Conservation (phyloP, 2,329 filamentous ascomycete species). For the Fusarium globosum region DNA sequence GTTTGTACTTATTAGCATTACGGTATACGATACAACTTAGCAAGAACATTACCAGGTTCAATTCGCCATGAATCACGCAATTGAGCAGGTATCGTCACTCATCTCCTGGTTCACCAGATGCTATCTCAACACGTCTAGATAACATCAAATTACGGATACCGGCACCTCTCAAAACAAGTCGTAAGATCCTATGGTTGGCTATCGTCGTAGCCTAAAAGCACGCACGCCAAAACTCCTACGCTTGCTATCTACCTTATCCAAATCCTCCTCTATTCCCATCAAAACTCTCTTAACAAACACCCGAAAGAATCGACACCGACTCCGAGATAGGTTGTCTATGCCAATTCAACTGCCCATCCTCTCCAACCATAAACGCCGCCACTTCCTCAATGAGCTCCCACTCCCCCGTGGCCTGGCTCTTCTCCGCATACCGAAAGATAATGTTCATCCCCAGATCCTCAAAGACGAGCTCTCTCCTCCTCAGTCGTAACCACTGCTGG, state of each 20-base stretch:
- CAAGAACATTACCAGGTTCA: fast-evolving
- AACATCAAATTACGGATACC: neutral
- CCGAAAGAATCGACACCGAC: constrained; percentile 43
- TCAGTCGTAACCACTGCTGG: constrained; percentile 55
- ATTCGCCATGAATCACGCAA: fast-evolving
- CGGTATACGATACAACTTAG: fast-evolving
- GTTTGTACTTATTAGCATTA: fast-evolving
- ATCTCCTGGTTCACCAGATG: no score
- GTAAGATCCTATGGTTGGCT: neutral
- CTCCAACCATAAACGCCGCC: constrained; percentile 46
- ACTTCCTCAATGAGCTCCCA: constrained; percentile 55
- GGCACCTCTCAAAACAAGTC: neutral
- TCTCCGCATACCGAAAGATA: constrained; percentile 52
- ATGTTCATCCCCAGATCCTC: constrained; percentile 52
- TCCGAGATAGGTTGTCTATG: constrained; percentile 51
- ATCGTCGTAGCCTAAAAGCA: constrained; percentile 18
- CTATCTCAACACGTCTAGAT: neutral
- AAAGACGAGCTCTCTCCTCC: constrained; percentile 53
- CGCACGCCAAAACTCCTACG: constrained; percentile 25
- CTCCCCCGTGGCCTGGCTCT: constrained; percentile 43
- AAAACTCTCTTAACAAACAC: constrained; percentile 27
- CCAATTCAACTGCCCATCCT: constrained; percentile 51
- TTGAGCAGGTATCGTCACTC: neutral
- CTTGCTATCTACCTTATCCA: neutral
- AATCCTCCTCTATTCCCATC: neutral